phyloP scores from a whole-genome alignment of 495 filamentous ascomycete genomes.

The Chaetomidium leptoderma region DNA sequence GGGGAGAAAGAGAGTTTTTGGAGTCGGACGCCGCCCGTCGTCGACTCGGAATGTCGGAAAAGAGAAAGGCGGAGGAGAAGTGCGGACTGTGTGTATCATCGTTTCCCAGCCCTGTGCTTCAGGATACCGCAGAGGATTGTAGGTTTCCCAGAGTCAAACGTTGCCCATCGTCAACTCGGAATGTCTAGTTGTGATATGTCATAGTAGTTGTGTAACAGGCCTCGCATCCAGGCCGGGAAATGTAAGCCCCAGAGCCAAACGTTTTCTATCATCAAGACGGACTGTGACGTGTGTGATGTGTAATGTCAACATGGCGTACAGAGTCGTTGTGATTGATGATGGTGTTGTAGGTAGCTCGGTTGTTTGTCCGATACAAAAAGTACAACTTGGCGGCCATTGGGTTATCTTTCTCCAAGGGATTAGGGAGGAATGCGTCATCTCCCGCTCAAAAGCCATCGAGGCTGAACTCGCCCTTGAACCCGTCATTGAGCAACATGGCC shows the following conservation, averaged over 20 bases:
- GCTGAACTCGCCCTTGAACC: slow-evolving; percentile 50
- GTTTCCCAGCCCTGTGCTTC: background rate
- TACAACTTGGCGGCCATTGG: too few species aligned
- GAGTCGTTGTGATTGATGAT: background rate
- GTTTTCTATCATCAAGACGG: background rate
- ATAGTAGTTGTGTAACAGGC: too few species aligned
- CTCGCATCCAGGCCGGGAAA: too few species aligned
- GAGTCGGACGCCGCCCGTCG: background rate
- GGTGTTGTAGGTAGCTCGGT: background rate
- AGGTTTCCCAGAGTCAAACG: background rate
- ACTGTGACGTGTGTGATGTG: too few species aligned
- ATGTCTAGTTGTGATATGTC: background rate
- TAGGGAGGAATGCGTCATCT: background rate
- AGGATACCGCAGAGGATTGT: background rate
- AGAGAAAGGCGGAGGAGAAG: background rate
- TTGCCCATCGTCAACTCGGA: background rate
- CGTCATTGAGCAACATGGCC: slow-evolving; percentile 63
- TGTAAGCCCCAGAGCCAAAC: background rate
- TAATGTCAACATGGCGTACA: too few species aligned
- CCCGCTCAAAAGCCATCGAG: slow-evolving; percentile 28
- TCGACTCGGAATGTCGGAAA: background rate
- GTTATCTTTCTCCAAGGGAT: too few species aligned
- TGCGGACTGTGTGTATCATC: background rate
- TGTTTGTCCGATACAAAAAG: background rate
- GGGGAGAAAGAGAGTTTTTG: background rate